Evolutionary conservation across 164 flowering plant species (phyloP).

Genomic region (Platanus orientalis): DNA sequence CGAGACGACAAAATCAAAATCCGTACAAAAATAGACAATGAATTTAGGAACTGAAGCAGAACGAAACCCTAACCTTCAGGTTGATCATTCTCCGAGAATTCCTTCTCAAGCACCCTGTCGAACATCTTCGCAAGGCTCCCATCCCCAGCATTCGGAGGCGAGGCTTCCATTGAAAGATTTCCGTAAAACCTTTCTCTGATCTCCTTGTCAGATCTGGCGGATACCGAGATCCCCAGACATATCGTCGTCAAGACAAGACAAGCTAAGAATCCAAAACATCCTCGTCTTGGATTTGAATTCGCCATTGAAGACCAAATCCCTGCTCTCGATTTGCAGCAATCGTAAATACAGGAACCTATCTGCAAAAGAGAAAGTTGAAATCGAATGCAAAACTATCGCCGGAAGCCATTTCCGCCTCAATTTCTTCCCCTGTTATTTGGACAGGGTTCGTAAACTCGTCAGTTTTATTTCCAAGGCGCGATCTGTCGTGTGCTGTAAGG

Average conservation of each 20-base stretch:
- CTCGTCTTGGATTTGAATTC: constrained; percentile 9
- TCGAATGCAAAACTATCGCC: background rate
- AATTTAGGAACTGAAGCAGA: background rate
- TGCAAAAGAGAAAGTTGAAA: background rate
- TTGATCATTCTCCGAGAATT: constrained; percentile 84
- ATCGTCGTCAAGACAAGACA: constrained; percentile 18
- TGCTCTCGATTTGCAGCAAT: background rate
- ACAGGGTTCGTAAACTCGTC: too few species aligned
- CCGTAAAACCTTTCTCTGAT: constrained; percentile 83
- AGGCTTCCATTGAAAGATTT: constrained; percentile 37
- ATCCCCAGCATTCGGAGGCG: constrained; percentile 51
- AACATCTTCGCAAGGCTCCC: constrained; percentile 84
- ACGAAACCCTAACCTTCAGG: constrained; percentile 60
- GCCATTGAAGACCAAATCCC: constrained; percentile 12
- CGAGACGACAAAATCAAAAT: too few species aligned
- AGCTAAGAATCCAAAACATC: constrained; percentile 7
- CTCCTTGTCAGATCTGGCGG: constrained; percentile 72
- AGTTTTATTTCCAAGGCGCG: too few species aligned
- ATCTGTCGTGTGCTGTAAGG: too few species aligned
- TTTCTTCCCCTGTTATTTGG: too few species aligned
- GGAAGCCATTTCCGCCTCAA: too few species aligned
- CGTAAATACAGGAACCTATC: background rate
- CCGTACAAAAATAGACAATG: too few species aligned
- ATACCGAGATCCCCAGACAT: constrained; percentile 8
- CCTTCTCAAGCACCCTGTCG: constrained; percentile 88